Evolutionary conservation across 805 yeast genomes (phyloP).

Genomic region (Hanseniaspora pseudoguilliermondii): DNA sequence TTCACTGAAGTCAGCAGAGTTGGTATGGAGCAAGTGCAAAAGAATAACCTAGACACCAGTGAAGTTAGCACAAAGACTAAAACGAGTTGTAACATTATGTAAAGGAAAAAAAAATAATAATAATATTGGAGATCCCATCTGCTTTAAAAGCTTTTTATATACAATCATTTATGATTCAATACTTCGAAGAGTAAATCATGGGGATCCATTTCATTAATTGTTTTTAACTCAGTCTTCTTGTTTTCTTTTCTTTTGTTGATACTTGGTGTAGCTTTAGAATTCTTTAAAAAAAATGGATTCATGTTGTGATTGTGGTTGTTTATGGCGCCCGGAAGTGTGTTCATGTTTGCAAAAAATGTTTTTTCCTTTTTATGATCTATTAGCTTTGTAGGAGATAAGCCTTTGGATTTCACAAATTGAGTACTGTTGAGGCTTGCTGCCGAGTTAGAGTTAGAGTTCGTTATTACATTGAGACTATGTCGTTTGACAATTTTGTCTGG

Average conservation of each 20-base stretch:
- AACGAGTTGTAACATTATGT: slow-evolving; percentile 33
- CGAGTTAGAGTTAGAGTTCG: neutral
- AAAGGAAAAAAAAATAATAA: slow-evolving; percentile 13
- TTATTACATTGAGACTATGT: neutral
- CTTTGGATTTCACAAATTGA: neutral
- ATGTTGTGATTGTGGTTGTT: neutral
- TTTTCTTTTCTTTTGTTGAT: neutral
- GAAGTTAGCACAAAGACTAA: slow-evolving; percentile 26
- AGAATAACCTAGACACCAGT: neutral
- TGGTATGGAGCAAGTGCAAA: slow-evolving; percentile 35
- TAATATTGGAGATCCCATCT: neutral
- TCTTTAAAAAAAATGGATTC: neutral
- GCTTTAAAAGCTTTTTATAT: neutral
- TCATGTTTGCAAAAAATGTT: neutral
- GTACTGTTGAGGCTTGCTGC: neutral
- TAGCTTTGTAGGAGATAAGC: neutral
- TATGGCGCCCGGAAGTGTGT: neutral
- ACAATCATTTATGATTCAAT: neutral
- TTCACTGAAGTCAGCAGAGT: slow-evolving; percentile 97
- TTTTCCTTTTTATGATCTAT: neutral
- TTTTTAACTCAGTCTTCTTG: neutral
- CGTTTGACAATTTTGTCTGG: neutral
- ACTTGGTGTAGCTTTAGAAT: neutral
- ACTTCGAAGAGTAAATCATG: neutral
- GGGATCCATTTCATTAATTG: neutral